phyloP scores from a whole-genome alignment of 1,284 basidiomycete genomes.

The Wolfiporia cocos region DNA sequence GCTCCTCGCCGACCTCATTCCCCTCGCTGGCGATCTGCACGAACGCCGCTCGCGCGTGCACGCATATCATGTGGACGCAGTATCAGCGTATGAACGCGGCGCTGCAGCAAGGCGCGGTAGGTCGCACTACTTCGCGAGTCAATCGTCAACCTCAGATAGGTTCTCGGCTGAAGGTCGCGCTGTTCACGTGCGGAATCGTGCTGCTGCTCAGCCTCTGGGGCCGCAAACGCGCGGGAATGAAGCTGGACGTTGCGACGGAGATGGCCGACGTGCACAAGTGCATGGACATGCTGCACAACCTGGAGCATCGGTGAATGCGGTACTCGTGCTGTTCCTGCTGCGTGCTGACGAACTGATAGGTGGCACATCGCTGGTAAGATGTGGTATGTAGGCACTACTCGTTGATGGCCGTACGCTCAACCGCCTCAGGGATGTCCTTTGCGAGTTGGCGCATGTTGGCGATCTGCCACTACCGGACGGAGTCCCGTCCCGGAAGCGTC shows the following conservation, averaged over 20 bases:
- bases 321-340: not conserved
- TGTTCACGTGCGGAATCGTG: conserved; percentile 63
- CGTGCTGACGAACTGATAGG: conserved; percentile 21
- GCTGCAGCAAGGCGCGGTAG: conserved; percentile 20
- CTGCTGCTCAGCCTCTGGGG: conserved; percentile 73
- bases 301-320: conserved; percentile 41
- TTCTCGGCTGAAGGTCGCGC: no score
- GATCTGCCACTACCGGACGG: conserved; percentile 56
- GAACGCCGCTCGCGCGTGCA: conserved; percentile 54
- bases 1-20: conserved; percentile 36
- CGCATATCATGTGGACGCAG: conserved; percentile 44
- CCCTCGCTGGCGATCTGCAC: conserved; percentile 62
- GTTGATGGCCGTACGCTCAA: not conserved
- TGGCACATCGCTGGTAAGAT: conserved; percentile 43
- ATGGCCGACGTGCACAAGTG: conserved; percentile 70
- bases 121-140: not conserved
- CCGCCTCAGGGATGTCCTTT: conserved; percentile 53
- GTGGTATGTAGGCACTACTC: conserved; percentile 25
- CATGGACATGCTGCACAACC: conserved; percentile 49
- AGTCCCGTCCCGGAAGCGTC: conserved; percentile 51
- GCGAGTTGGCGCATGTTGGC: conserved; percentile 60
- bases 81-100: conserved; percentile 21
- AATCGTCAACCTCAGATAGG: conserved; percentile 24
- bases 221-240: conserved; percentile 51
- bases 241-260: conserved; percentile 50